Evolutionary conservation across 2,329 filamentous ascomycete genomes (phyloP), one percentile per base, ranked within the genome.

Genomic region (Teratosphaeria gauchensis): DNA sequence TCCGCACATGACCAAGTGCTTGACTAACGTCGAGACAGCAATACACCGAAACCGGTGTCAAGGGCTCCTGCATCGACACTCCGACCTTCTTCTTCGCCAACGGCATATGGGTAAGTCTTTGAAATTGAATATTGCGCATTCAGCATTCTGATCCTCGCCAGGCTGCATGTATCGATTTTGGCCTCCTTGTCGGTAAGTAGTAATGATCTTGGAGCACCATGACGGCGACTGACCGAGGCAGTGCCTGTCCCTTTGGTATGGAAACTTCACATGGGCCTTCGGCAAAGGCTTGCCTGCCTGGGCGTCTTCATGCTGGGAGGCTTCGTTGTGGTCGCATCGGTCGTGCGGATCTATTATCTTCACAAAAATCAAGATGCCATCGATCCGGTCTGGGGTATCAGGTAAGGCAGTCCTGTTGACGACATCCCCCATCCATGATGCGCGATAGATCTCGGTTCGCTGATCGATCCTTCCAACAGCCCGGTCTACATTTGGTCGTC

Each of bases 401-500:
- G 30, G 54, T 56, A 31, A 38, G 54, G 21, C 33, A 24, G 7
- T 5, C 19, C 24, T 14, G 16, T 16, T 38, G 35, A 5, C 35
- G 16, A 28, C 24, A 28, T 2, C 4, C 2, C 24, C 24, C 2
- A 28, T 28, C 12, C 1, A 14, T 14, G 35, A 16, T 38, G 12
- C 16, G 35, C 24, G 14, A 14, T 5, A 42, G 8, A 1, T 56
- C 19, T 24, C 21, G 16, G 46, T 14, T 3, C 12, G 32, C 19
- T 24, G 54, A 33, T 12, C 9, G n/a, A 21, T 48, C 16, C 24
- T 21, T 21, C 9, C 19, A n/a, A 24, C 28, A 56, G 56, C 32
- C 54, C 57, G 46, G 56, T 60, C 53, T 58, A 60, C 51, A 42
- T 60, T 6, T 60, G 59, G 59, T 57, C 57, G n/a, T 58, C 57